Evolutionary conservation across 202 grass and related monocot genomes (phyloP), one percentile per base, ranked within the genome.

Genomic region (Hordeum pubiflorum): DNA sequence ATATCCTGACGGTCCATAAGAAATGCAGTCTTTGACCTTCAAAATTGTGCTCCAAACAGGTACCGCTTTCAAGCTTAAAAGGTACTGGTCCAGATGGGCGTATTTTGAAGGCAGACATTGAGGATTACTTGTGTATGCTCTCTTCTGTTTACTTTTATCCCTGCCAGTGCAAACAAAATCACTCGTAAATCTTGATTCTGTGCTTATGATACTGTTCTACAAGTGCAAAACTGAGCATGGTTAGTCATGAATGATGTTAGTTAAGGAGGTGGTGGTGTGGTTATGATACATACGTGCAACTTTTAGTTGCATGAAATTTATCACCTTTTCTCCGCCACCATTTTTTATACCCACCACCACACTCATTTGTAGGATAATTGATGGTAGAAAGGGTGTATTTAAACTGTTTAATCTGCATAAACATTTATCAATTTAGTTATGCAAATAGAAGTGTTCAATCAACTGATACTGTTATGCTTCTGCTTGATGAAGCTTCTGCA

Each of bases 31-130:
- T 62, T 31, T 76, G 15, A 60, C 33, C 38, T 12, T 63, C 17
- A 26, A 31, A 78, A 32, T 24, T 78, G 37, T 46, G 8, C 23
- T 58, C 63, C 24, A 66, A 62, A 50, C 70, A 92, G 87, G 87
- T 92, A 46, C 80, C 87, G n/a, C 81, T 92, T 77, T 82, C 81
- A 63, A 89, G 81, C 65, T 70, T 92, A 74, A 92, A 92, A 86
- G 90, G 90, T 62, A 89, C 90, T 77, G 90, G 90, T 66, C 90
- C 74, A 82, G 90, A 85, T 76, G 90, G 90, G 20, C 72, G 84
- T 46, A 89, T 93, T 84, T 79, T 93, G 58, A 93, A 89, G 81
- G 87, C 87, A 70, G 90, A 93, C 84, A 70, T 93, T 79, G 90
- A 89, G 74, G 90, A 89, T 72, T 93, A 89, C 74, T 82, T 93